Conservation (phyloP, 352 stramenopile genomes). For the Hyaloperonospora arabidopsidis region DNA sequence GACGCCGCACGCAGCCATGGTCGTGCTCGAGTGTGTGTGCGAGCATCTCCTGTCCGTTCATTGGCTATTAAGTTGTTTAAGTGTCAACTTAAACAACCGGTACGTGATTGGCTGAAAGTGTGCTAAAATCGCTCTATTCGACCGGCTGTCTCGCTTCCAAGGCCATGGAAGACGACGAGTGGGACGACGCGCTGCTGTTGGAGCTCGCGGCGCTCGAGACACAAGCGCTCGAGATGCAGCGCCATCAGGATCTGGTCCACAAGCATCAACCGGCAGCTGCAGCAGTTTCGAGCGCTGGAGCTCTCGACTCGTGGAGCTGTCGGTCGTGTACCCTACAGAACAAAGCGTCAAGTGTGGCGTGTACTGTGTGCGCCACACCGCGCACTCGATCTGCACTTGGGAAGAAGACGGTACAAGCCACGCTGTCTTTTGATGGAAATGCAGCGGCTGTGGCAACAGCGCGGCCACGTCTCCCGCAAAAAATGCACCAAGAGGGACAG, state of each 20-base stretch:
- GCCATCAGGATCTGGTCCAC: constrained; percentile 10
- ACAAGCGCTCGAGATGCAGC: constrained; percentile 24
- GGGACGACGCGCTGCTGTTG: constrained; percentile 73
- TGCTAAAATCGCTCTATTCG: neutral
- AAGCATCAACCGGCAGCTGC: neutral
- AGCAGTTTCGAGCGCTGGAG: constrained; percentile 4
- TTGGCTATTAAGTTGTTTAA: neutral
- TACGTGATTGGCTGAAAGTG: constrained; percentile 14
- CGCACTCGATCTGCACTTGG: constrained; percentile 18
- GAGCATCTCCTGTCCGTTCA: neutral
- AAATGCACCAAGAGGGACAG: too few relatives aligned
- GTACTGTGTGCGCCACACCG: constrained; percentile 48
- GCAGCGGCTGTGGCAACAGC: neutral
- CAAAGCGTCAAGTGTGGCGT: constrained; percentile 23
- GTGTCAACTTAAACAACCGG: neutral
- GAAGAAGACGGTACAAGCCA: neutral
- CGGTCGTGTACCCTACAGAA: constrained; percentile 65
- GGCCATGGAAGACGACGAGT: constrained; percentile 54
- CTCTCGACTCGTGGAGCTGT: constrained; percentile 26
- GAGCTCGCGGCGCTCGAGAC: constrained; percentile 61
- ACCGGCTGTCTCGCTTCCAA: neutral
- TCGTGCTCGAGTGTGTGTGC: neutral
- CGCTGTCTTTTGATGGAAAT: neutral
- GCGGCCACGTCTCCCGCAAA: too few relatives aligned
- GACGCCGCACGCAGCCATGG: constrained; percentile 27